phyloP scores from a whole-genome alignment of 805 yeast genomes.

The Lachancea fermentati region DNA sequence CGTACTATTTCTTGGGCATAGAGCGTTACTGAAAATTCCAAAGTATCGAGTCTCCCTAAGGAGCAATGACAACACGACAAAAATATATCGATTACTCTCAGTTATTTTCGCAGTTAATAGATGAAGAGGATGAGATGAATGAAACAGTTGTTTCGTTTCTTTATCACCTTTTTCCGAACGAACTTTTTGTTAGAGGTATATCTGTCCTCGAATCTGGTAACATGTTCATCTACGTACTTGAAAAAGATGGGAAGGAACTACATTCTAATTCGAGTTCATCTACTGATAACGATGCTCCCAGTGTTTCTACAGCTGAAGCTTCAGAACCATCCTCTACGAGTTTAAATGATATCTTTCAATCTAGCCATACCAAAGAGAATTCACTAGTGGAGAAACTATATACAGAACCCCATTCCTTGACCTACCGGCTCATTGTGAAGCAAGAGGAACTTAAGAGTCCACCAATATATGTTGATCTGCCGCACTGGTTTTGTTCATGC shows the following conservation, averaged over 20 bases:
- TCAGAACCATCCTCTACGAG: background rate
- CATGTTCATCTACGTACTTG: conserved; percentile 29
- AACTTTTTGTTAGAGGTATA: conserved; percentile 29
- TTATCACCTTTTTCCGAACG: conserved; percentile 29
- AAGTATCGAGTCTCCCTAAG: background rate
- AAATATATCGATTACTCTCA: conserved; percentile 17
- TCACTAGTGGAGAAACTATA: conserved; percentile 1
- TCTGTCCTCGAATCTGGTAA: conserved; percentile 31
- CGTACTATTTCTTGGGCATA: too few species aligned
- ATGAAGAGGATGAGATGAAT: conserved; percentile 21
- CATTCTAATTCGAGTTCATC: background rate
- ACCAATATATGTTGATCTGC: conserved; percentile 28
- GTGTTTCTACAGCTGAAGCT: background rate
- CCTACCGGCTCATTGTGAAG: conserved; percentile 24
- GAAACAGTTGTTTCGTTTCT: conserved; percentile 28
- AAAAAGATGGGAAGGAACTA: conserved; percentile 1
- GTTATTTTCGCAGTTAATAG: conserved; percentile 18
- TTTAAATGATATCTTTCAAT: too few species aligned
- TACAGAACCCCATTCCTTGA: conserved; percentile 1
- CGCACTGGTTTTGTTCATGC: conserved; percentile 32
- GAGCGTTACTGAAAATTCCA: too few species aligned
- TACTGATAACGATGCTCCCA: background rate
- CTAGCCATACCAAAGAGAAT: background rate
- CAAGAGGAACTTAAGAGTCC: conserved; percentile 13
- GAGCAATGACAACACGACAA: background rate